Conservation (phyloP, 2,329 filamentous ascomycete species). For the Fusarium mangiferae region DNA sequence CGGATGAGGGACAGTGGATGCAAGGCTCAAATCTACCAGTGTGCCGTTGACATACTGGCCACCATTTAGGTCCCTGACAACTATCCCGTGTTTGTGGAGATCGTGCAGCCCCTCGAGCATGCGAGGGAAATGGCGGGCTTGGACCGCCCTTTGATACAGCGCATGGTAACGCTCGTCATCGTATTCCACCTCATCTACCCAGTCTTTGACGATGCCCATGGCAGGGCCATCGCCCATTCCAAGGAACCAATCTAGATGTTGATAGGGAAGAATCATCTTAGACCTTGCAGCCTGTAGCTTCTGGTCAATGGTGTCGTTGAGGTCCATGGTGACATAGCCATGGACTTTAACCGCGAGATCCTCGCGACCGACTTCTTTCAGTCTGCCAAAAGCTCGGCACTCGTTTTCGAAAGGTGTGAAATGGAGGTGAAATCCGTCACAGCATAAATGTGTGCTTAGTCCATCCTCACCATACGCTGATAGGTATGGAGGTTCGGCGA, state of each 20-base stretch:
- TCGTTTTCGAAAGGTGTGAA: constrained; percentile 15
- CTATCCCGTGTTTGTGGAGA: not conserved
- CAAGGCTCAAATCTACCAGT: constrained; percentile 1
- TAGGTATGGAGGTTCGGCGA: not conserved
- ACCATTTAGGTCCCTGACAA: too few species aligned
- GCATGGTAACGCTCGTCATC: not conserved
- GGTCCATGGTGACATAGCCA: too few species aligned
- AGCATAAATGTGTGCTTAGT: too few species aligned
- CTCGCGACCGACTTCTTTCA: not conserved
- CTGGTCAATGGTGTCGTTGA: not conserved
- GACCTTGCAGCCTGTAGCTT: not conserved
- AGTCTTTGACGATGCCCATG: constrained; percentile 23
- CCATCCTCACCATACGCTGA: too few species aligned
- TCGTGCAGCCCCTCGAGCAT: constrained; percentile 7
- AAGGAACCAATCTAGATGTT: not conserved
- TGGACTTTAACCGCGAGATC: constrained; percentile 7
- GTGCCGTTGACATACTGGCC: constrained; percentile 22
- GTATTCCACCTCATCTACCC: not conserved
- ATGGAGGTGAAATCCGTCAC: not conserved
- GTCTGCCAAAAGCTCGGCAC: constrained; percentile 13
- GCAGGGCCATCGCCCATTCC: accelerated
- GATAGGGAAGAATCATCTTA: accelerated
- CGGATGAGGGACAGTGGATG: constrained; percentile 1
- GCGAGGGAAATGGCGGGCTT: not conserved
- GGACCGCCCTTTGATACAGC: not conserved